phyloP scores from a whole-genome alignment of 805 yeast genomes.

The Zygoascus bituminiphila region DNA sequence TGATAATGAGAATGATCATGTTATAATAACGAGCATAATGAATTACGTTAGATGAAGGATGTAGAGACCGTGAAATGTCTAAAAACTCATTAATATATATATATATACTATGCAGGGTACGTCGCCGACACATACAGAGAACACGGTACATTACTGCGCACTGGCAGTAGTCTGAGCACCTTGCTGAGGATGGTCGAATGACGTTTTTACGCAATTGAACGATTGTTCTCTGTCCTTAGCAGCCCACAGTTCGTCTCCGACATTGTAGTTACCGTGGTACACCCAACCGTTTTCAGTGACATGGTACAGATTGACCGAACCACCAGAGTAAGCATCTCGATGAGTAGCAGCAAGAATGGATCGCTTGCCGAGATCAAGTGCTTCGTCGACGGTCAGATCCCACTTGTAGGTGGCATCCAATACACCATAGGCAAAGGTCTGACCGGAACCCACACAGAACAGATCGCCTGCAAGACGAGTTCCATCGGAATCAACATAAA shows the following conservation, averaged over 20 bases:
- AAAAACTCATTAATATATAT: not conserved
- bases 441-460: conserved; percentile 98
- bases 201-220: conserved; percentile 68
- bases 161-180: not conserved
- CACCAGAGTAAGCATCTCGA: conserved; percentile 98
- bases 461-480: conserved; percentile 89
- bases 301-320: conserved; percentile 87
- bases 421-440: conserved; percentile 98
- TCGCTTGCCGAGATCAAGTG: conserved; percentile 87
- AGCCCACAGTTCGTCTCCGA: conserved; percentile 86
- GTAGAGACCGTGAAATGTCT: not conserved
- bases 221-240: conserved; percentile 81
- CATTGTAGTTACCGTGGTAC: conserved; percentile 91
- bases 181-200: conserved; percentile 12
- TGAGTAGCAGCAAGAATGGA: conserved; percentile 96
- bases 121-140: too few species aligned
- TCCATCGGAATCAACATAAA: conserved; percentile 96
- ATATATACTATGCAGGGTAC: not conserved
- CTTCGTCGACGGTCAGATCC: conserved; percentile 91
- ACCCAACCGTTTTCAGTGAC: conserved; percentile 92
- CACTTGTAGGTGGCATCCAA: conserved; percentile 85
- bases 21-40: not conserved
- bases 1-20: not conserved
- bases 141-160: not conserved
- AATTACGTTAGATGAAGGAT: not conserved